A percentile compares a stretch with the other conserved stretches of the same genome.
Conservation (phyloP, 257 asterid genomes). For the Thymus quinquecostatus region DNA sequence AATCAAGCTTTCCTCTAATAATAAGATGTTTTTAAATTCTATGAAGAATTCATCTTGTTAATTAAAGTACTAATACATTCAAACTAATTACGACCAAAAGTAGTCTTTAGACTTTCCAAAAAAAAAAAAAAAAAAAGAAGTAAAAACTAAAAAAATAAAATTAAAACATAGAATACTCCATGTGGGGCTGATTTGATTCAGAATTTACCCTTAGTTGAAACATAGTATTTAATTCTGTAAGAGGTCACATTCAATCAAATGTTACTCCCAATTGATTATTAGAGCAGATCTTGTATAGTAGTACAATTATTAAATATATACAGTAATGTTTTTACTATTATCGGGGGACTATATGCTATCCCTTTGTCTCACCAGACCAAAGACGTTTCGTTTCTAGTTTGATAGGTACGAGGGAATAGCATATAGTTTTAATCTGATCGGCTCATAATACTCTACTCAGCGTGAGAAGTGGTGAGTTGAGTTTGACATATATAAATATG, state of each 20-base stretch:
- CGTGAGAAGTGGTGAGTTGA: not conserved
- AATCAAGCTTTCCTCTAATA: too few relatives aligned
- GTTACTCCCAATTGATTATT: not conserved
- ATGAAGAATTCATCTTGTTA: not conserved
- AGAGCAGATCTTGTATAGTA: too few relatives aligned
- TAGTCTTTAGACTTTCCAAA: not conserved
- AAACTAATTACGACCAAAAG: not conserved
- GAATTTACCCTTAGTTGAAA: conserved; percentile 13
- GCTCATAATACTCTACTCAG: not conserved
- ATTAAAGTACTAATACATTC: not conserved
- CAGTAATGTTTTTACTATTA: too few relatives aligned
- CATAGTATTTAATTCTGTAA: not conserved
- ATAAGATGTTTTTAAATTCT: too few relatives aligned
- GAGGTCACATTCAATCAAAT: not conserved
- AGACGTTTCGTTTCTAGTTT: too few relatives aligned
- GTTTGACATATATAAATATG: not conserved
- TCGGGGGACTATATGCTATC: too few relatives aligned
- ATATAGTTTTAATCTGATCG: not conserved
- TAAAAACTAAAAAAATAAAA: not conserved
- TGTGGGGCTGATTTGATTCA: not conserved
- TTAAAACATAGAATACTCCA: too few relatives aligned
- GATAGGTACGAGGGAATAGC: not conserved
- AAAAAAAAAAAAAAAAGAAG: too few relatives aligned
- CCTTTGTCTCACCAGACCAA: too few relatives aligned
- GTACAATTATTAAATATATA: too few relatives aligned